phyloP scores from a whole-genome alignment of 2,329 filamentous ascomycete genomes.

The Scedosporium minutisporum region DNA sequence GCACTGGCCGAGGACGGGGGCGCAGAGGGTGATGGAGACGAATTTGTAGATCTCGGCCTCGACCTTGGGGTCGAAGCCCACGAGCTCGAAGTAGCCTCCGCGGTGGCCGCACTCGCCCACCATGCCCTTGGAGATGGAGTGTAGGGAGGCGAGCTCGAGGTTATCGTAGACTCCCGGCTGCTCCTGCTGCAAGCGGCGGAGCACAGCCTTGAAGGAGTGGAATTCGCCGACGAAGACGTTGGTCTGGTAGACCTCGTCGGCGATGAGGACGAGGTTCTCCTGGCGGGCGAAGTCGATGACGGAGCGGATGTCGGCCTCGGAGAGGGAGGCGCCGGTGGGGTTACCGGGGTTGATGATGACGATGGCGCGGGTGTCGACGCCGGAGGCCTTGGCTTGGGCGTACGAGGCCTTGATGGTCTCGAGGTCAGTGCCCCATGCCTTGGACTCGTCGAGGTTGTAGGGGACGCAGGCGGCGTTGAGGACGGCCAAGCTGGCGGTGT shows the following conservation, averaged over 20 bases:
- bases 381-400: slow-evolving; percentile 63
- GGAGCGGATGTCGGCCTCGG: slow-evolving; percentile 65
- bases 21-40: slow-evolving; percentile 91
- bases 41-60: slow-evolving; percentile 97
- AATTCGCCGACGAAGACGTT: slow-evolving; percentile 95
- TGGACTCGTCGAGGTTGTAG: slow-evolving; percentile 83
- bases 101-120: slow-evolving; percentile 97
- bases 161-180: slow-evolving; percentile 67
- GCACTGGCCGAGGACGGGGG: slow-evolving; percentile 92
- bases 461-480: slow-evolving; percentile 82
- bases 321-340: slow-evolving; percentile 82
- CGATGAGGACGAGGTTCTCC: slow-evolving; percentile 80
- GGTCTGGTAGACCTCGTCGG: slow-evolving; percentile 98
- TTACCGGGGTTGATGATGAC: slow-evolving; percentile 98
- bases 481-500: slow-evolving; percentile 83
- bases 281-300: slow-evolving; percentile 82
- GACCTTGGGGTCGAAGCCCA: slow-evolving; percentile 77
- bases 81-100: slow-evolving; percentile 93
- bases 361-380: slow-evolving; percentile 81
- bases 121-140: slow-evolving; percentile 97
- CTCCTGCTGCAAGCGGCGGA: slow-evolving; percentile 71
- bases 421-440: slow-evolving; percentile 81
- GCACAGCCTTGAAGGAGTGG: slow-evolving; percentile 85
- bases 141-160: slow-evolving; percentile 82
- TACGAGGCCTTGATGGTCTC: slow-evolving; percentile 65